Conservation (phyloP, 1,284 basidiomycete species). For the Ceratobasidium sp. region DNA sequence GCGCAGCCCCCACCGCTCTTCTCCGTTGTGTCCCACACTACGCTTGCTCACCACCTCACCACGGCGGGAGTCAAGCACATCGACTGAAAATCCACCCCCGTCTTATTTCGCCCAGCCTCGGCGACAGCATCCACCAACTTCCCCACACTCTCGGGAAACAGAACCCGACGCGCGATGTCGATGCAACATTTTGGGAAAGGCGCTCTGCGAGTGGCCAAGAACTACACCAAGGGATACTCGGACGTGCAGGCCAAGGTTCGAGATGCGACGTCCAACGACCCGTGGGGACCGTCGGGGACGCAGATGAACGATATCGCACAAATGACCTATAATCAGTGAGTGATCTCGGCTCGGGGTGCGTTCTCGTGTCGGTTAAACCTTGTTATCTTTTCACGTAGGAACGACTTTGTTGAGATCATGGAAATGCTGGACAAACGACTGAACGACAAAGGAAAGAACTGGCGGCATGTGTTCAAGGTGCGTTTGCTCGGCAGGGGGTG, state of each 20-base stretch:
- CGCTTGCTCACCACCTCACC: not conserved
- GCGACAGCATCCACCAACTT: not conserved
- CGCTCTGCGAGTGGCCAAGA: constrained; percentile 88
- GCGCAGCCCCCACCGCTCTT: constrained; percentile 37
- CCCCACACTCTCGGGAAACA: constrained; percentile 9
- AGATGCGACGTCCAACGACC: constrained; percentile 99
- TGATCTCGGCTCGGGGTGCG: constrained; percentile 49
- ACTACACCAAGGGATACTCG: constrained; percentile 94
- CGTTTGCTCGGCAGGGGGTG: constrained; percentile 47
- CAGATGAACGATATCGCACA: constrained; percentile 99
- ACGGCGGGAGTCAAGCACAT: not conserved
- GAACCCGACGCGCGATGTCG: constrained; percentile 47
- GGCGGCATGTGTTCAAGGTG: constrained; percentile 99
- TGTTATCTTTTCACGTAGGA: constrained; percentile 63
- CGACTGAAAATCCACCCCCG: not conserved
- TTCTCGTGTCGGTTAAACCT: constrained; percentile 31
- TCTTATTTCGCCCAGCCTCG: not conserved
- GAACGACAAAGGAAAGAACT: constrained; percentile 99
- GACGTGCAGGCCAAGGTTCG: constrained; percentile 95
- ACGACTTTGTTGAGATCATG: constrained; percentile 99
- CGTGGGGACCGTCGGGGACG: constrained; percentile 97
- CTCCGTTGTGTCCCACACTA: constrained; percentile 26
- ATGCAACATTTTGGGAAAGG: constrained; percentile 50
- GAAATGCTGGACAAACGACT: constrained; percentile 99
- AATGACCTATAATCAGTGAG: constrained; percentile 96